These are phyloP conservation scores for Mortierella sp. DNA, from an alignment of 371 early-diverging fungal species.

Conservation along the genomic window DNA sequence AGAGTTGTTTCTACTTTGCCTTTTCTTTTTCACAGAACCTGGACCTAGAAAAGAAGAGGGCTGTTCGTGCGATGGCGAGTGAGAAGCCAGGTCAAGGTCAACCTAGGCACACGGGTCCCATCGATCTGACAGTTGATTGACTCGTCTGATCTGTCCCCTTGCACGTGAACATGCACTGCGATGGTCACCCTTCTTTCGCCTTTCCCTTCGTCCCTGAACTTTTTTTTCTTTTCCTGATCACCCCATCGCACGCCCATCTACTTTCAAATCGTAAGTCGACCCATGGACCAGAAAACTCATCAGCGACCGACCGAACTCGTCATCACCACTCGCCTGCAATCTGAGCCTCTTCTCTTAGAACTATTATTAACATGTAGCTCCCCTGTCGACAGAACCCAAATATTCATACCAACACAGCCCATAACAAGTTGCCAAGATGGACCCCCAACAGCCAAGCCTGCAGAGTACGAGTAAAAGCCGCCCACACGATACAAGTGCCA, in stretches of 20 bases:
- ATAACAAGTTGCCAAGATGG: slow-evolving; percentile 1
- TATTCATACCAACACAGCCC: slow-evolving; percentile 7
- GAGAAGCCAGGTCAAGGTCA: neutral
- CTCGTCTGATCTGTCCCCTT: neutral
- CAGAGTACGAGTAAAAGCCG: neutral
- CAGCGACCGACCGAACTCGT: neutral
- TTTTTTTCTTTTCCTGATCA: neutral
- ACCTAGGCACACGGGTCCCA: neutral
- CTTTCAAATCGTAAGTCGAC: slow-evolving; percentile 1
- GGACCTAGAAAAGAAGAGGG: neutral
- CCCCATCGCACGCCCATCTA: neutral
- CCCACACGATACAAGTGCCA: neutral
- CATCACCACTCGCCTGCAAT: neutral
- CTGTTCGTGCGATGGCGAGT: neutral
- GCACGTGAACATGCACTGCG: slow-evolving; percentile 1
- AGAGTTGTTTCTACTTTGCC: neutral
- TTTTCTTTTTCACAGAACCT: too few species aligned
- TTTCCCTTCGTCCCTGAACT: neutral
- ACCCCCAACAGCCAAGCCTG: slow-evolving; percentile 13
- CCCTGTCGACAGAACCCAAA: neutral
- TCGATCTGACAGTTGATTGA: neutral
- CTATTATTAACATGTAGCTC: slow-evolving; percentile 10
- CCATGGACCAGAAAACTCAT: neutral
- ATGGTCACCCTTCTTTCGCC: neutral
- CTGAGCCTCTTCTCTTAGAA: neutral